phyloP scores from a whole-genome alignment of 73 alveolate genomes.

The Breviolum minutum region DNA sequence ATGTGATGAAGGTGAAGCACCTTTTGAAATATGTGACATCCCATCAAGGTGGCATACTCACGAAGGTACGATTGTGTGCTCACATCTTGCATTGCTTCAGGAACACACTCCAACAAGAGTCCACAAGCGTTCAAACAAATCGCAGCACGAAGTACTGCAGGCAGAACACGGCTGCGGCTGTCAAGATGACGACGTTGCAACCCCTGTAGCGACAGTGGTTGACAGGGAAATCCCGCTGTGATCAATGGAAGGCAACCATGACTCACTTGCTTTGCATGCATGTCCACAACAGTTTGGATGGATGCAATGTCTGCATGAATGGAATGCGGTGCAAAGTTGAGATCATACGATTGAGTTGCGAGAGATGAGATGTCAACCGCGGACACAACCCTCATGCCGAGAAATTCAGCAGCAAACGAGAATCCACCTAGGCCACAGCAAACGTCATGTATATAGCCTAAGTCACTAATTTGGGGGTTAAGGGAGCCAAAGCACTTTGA shows the following conservation, averaged over 20 bases:
- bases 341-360: not conserved
- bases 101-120: not conserved
- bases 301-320: not conserved
- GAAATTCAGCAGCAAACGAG: not conserved
- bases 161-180: not conserved
- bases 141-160: not conserved
- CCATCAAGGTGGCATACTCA: not conserved
- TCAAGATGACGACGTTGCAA: not conserved
- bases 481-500: too few species aligned
- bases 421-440: slow-evolving; percentile 1
- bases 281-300: not conserved
- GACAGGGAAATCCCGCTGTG: not conserved
- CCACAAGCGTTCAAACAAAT: not conserved
- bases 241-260: not conserved
- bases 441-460: not conserved
- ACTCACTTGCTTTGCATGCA: not conserved
- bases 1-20: not conserved
- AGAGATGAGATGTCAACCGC: not conserved
- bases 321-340: not conserved
- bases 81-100: not conserved
- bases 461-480: not conserved
- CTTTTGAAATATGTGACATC: not conserved
- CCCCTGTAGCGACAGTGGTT: not conserved
- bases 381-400: not conserved
- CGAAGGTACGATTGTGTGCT: not conserved